Evolutionary conservation across 208 protist species (phyloP), one percentile per base, ranked within the genome.

Genomic region (Trypanosoma platydactyli): DNA sequence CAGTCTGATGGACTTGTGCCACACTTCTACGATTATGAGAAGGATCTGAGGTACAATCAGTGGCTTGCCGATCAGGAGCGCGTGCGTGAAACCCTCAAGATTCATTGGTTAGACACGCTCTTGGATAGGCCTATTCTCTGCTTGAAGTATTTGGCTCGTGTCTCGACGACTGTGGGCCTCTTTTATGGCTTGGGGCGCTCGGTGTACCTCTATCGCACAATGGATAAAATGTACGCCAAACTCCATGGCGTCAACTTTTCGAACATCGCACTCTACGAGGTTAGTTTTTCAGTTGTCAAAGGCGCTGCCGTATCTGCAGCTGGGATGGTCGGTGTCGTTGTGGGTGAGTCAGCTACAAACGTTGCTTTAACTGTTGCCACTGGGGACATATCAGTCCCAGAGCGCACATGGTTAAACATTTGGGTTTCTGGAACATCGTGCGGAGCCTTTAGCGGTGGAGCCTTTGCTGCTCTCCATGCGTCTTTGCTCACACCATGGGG

Each of bases 211-310:
- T 93, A 91, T 65, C 91, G 88, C 49, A 93, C 88, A 30, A 96
- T 96, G 84, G 91, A 96, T 73, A 87, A 86, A 72, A 75, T 84
- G 52, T 96, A 94, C 78, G 82, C 88, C 25, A 90, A 91, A 61
- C 78, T 96, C 18, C 84, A 96, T 67, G 91, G 91, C 51, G 87
- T 92, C 22, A 81, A 76, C 3, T 64, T 92, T 15, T 58, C 61
- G 22, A 66, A 71, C 27, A 81, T 96, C 44, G 83, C 80, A 12
- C 76, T 92, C 25, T 73, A 85, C 25, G 88, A 94, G 60, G 65
- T 91, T 3, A 88, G 70, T 50, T 45, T 68, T 5, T 70, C 74
- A 15, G 79, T 96, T 15, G 72, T 81, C n/a, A 91, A 92, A 65
- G 76, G 88, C 29, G 78, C 73, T 38, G 54, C 45, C 20, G 68